phyloP scores from a whole-genome alignment of 768 basidiomycete species.

The Gloeophyllum trabeum region DNA sequence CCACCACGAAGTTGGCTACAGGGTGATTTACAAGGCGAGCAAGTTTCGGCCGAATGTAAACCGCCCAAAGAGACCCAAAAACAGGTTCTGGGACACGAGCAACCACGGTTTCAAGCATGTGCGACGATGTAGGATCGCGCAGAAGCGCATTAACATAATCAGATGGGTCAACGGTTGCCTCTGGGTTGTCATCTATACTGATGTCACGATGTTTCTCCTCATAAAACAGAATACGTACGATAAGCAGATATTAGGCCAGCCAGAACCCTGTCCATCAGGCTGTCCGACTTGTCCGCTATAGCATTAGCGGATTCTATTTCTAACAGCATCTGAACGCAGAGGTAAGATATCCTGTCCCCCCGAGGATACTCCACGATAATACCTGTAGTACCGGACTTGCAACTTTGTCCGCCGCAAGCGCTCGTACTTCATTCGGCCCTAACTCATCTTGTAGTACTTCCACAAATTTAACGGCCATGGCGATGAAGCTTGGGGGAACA shows the following conservation, averaged over 20 bases:
- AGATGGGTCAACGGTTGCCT: conserved; percentile 34
- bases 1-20: conserved; percentile 89
- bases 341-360: no score
- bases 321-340: conserved; percentile 51
- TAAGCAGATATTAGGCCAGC: conserved; percentile 61
- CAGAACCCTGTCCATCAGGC: conserved; percentile 73
- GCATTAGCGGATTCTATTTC: conserved; percentile 70
- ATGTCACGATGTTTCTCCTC: no score
- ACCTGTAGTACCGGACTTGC: conserved; percentile 74
- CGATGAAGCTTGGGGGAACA: conserved; percentile 37
- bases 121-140: conserved; percentile 81
- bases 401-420: conserved; percentile 63
- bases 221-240: no score
- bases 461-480: conserved; percentile 34
- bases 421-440: conserved; percentile 63
- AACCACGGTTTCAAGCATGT: conserved; percentile 78
- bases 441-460: conserved; percentile 37
- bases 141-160: conserved; percentile 78
- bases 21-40: conserved; percentile 72
- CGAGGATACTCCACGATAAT: no score
- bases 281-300: conserved; percentile 45
- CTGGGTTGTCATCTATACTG: no score
- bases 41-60: conserved; percentile 70
- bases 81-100: conserved; percentile 44
- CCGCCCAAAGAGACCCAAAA: conserved; percentile 62